These are phyloP conservation scores for Neurospora africana DNA, from an alignment of 495 filamentous ascomycete species.

Conservation along the genomic window DNA sequence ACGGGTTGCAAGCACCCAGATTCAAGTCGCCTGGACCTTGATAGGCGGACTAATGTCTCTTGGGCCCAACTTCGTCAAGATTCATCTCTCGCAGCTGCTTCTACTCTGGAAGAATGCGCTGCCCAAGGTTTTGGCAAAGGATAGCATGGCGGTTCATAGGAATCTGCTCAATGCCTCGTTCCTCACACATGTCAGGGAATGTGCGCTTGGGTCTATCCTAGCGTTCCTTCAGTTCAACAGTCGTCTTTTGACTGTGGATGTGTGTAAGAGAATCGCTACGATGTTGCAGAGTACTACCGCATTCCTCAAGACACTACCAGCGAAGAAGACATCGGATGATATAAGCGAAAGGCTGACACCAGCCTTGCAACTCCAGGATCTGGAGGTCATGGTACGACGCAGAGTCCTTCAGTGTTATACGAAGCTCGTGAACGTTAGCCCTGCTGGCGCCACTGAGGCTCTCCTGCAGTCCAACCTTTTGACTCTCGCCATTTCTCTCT, in stretches of 20 bases:
- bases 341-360: conserved; percentile 74
- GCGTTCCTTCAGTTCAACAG: conserved; percentile 93
- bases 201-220: conserved; percentile 80
- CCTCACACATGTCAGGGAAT: conserved; percentile 89
- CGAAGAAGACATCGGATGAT: conserved; percentile 82
- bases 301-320: conserved; percentile 73
- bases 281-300: conserved; percentile 95
- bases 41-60: conserved; percentile 95
- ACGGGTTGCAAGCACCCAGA: conserved; percentile 82
- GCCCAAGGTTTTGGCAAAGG: conserved; percentile 84
- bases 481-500: conserved; percentile 81
- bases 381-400: conserved; percentile 85
- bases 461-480: conserved; percentile 87
- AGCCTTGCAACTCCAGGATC: conserved; percentile 80
- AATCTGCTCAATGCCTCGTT: conserved; percentile 83
- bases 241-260: conserved; percentile 81
- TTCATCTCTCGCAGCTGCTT: conserved; percentile 88
- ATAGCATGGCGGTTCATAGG: conserved; percentile 64
- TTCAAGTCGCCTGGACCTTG: conserved; percentile 95
- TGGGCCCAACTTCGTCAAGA: conserved; percentile 97
- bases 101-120: conserved; percentile 97
- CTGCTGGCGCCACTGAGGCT: conserved; percentile 67
- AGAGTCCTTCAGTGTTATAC: conserved; percentile 91
- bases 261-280: conserved; percentile 80
- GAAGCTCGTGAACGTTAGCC: conserved; percentile 78